Evolutionary conservation across 805 yeast species (phyloP).

Genomic region (Kodamaea neixiangensis): DNA sequence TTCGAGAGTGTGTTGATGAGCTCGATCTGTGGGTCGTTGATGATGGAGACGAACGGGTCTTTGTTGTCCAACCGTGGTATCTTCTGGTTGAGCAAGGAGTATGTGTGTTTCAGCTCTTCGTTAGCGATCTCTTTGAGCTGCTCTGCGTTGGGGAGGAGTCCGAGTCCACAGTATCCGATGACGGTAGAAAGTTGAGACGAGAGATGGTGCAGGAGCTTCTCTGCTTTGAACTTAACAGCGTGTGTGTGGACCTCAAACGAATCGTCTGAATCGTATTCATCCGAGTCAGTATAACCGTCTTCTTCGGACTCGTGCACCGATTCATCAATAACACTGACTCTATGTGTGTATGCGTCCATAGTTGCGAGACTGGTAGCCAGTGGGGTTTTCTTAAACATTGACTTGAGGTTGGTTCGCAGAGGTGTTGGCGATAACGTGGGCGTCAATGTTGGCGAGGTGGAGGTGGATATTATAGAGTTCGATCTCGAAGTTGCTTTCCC

Average conservation of each 20-base stretch:
- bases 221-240: conserved; percentile 21
- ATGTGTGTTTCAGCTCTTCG: conserved; percentile 36
- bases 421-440: neutral
- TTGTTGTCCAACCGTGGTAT: conserved; percentile 9
- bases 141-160: conserved; percentile 16
- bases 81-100: conserved; percentile 25
- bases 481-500: conserved; percentile 13
- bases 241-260: conserved; percentile 31
- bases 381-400: neutral
- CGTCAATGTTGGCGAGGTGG: neutral
- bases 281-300: conserved; percentile 12
- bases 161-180: conserved; percentile 40
- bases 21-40: conserved; percentile 29
- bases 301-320: conserved; percentile 16
- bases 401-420: conserved; percentile 4
- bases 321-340: conserved; percentile 33
- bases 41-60: conserved; percentile 27
- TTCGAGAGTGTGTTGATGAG: conserved; percentile 24
- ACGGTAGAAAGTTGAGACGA: conserved; percentile 28
- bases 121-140: conserved; percentile 25
- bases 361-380: conserved; percentile 4
- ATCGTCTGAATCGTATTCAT: conserved; percentile 14
- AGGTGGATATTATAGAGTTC: conserved; percentile 11
- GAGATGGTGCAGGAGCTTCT: conserved; percentile 13
- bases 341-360: conserved; percentile 9